Percentiles rank a stretch among this genome's conserved stretches.
These are phyloP conservation scores for Cryptosporidium ryanae DNA, from an alignment of 169 alveolate species.

Conservation along the genomic window DNA sequence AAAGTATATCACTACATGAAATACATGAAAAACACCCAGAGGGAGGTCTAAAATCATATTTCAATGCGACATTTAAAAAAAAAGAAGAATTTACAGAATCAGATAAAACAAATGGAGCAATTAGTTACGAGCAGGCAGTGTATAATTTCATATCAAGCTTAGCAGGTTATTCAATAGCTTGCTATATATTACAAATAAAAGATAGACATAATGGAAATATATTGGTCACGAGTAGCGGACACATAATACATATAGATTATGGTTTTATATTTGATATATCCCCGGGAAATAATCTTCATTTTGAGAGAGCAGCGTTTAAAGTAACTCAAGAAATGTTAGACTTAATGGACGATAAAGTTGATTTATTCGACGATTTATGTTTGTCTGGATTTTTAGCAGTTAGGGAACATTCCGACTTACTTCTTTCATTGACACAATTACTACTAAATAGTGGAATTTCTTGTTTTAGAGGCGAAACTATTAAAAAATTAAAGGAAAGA, in stretches of 20 bases:
- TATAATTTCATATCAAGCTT: constrained; percentile 91
- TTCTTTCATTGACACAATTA: constrained; percentile 86
- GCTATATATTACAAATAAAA: constrained; percentile 92
- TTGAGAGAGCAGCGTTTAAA: constrained; percentile 97
- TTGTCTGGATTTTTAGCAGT: constrained; percentile 90
- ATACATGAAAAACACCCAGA: constrained; percentile 79
- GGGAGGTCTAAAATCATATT: constrained; percentile 76
- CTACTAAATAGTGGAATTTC: constrained; percentile 93
- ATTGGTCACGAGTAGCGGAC: constrained; percentile 92
- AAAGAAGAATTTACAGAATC: not conserved
- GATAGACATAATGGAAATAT: constrained; percentile 97
- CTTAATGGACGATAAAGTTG: constrained; percentile 89
- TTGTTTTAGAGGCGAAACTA: constrained; percentile 92
- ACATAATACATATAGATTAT: constrained; percentile 96
- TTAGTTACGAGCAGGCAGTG: constrained; percentile 85
- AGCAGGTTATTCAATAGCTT: constrained; percentile 94
- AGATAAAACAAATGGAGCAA: constrained; percentile 5
- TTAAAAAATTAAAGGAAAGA: constrained; percentile 84
- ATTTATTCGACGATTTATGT: constrained; percentile 86
- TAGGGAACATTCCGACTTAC: constrained; percentile 88
- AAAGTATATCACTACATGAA: constrained; percentile 87
- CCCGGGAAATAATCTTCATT: constrained; percentile 95
- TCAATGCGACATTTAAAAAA: constrained; percentile 49
- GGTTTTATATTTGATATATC: constrained; percentile 96
- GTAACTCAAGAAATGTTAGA: constrained; percentile 95